A percentile compares a stretch with the other conserved stretches of the same genome.
Conservation (phyloP, 768 basidiomycete genomes). For the Pholiota molesta region DNA sequence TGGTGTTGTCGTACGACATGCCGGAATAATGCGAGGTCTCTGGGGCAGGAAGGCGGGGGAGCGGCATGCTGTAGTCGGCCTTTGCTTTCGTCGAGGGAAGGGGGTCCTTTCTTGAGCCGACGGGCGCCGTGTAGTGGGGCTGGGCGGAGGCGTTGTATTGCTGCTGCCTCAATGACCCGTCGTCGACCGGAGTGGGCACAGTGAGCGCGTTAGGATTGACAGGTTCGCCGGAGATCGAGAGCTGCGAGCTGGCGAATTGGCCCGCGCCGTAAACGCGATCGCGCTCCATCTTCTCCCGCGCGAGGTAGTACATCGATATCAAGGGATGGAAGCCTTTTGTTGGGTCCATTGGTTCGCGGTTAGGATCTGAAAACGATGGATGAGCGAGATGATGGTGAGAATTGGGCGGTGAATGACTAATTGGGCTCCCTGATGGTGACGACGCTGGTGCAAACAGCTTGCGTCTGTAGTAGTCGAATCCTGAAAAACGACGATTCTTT, state of each 20-base stretch:
- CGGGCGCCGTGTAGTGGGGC: slow-evolving; percentile 27
- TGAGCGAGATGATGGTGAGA: slow-evolving; percentile 60
- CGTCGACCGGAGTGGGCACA: slow-evolving; percentile 27
- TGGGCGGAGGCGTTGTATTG: slow-evolving; percentile 25
- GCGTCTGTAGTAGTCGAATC: slow-evolving; percentile 91
- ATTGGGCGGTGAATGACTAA: slow-evolving; percentile 57
- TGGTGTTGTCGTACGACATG: slow-evolving; percentile 71
- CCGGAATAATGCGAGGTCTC: slow-evolving; percentile 82
- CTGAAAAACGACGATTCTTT: slow-evolving; percentile 88
- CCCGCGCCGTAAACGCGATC: slow-evolving; percentile 94
- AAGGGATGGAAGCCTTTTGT: slow-evolving; percentile 94
- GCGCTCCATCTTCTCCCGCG: slow-evolving; percentile 93
- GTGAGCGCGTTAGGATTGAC: slow-evolving; percentile 17
- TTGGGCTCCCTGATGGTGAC: slow-evolving; percentile 43
- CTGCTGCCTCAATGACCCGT: slow-evolving; percentile 21
- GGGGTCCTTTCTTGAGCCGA: slow-evolving; percentile 30
- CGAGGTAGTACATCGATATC: slow-evolving; percentile 95
- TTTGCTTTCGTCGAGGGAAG: slow-evolving; percentile 31
- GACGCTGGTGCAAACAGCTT: slow-evolving; percentile 79
- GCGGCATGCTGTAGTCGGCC: slow-evolving; percentile 82
- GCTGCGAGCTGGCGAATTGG: slow-evolving; percentile 90
- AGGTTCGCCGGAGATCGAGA: slow-evolving; percentile 51
- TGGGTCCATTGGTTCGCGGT: slow-evolving; percentile 71
- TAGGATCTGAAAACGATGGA: slow-evolving; percentile 45
- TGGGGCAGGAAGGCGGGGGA: slow-evolving; percentile 80